Percentiles rank a stretch among this genome's conserved stretches.
phyloP scores from a whole-genome alignment of 2,329 filamentous ascomycete species.

The Fusarium circinatum region DNA sequence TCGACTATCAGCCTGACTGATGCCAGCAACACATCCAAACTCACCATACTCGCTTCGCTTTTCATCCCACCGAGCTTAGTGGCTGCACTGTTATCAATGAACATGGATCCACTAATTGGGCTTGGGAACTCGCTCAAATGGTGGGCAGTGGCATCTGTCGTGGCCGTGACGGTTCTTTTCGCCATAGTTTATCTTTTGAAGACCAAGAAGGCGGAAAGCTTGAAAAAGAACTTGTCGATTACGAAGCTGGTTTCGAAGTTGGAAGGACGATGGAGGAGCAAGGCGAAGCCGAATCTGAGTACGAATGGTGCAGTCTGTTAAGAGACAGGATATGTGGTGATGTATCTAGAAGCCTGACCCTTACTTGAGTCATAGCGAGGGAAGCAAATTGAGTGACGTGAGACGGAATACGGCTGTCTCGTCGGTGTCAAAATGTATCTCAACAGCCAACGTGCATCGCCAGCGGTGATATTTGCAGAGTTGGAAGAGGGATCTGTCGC shows the following conservation, averaged over 20 bases:
- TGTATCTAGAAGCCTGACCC: neutral
- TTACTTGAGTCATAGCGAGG: neutral
- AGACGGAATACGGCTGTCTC: neutral
- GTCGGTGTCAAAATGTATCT: fast-evolving
- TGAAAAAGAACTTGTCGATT: neutral
- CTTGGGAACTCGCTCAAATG: neutral
- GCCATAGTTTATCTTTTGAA: neutral
- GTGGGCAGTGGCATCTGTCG: neutral
- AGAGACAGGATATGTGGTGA: fast-evolving
- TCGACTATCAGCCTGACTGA: neutral
- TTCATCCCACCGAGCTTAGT: neutral
- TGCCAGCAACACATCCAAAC: neutral
- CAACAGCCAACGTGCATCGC: neutral
- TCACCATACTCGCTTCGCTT: neutral
- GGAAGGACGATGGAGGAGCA: neutral
- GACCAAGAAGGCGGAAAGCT: neutral
- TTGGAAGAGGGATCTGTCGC: too few species aligned
- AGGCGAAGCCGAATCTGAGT: too few species aligned
- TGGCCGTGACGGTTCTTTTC: neutral
- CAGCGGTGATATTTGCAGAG: neutral
- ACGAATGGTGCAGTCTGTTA: neutral
- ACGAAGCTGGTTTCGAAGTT: neutral
- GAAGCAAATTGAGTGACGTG: too few species aligned
- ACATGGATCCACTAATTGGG: neutral
- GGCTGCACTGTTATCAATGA: neutral